Conservation (phyloP, 352 stramenopile genomes). For the Lagenidium giganteum region DNA sequence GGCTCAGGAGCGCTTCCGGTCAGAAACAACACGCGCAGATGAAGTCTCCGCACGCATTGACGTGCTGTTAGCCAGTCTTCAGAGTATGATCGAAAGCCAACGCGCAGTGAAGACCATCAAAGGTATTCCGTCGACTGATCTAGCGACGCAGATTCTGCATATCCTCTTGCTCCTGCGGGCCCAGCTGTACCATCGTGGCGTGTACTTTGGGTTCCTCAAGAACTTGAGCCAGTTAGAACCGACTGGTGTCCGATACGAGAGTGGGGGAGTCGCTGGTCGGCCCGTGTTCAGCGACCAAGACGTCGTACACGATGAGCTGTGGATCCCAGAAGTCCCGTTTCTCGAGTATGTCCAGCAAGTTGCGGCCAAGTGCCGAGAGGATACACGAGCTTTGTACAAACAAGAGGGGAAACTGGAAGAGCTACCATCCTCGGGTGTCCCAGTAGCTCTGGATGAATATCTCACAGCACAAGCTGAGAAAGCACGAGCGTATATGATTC, state of each 20-base stretch:
- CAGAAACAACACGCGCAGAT: conserved; percentile 78
- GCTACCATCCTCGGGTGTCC: conserved; percentile 51
- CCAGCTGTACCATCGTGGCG: conserved; percentile 47
- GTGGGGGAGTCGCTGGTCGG: conserved; percentile 7
- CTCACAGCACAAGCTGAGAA: conserved; percentile 56
- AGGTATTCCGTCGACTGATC: neutral
- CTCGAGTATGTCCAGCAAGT: conserved; percentile 54
- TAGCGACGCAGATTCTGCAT: conserved; percentile 24
- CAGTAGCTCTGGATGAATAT: conserved; percentile 71
- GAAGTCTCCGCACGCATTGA: conserved; percentile 59
- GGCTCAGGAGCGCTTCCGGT: conserved; percentile 81
- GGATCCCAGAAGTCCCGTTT: conserved; percentile 22
- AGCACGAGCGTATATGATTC: conserved; percentile 39
- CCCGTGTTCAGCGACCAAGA: conserved; percentile 32
- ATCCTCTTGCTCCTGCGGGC: conserved; percentile 49
- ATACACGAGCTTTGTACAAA: conserved; percentile 45
- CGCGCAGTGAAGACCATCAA: conserved; percentile 3
- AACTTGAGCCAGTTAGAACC: conserved; percentile 44
- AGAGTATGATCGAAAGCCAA: conserved; percentile 24
- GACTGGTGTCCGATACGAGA: conserved; percentile 25
- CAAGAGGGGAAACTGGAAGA: conserved; percentile 66
- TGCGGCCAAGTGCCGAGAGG: conserved; percentile 44
- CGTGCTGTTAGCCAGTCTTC: conserved; percentile 46
- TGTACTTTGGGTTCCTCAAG: conserved; percentile 60
- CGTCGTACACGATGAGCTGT: conserved; percentile 37